phyloP scores from a whole-genome alignment of 192 early-diverging fungal species.

The Backusella sp. region DNA sequence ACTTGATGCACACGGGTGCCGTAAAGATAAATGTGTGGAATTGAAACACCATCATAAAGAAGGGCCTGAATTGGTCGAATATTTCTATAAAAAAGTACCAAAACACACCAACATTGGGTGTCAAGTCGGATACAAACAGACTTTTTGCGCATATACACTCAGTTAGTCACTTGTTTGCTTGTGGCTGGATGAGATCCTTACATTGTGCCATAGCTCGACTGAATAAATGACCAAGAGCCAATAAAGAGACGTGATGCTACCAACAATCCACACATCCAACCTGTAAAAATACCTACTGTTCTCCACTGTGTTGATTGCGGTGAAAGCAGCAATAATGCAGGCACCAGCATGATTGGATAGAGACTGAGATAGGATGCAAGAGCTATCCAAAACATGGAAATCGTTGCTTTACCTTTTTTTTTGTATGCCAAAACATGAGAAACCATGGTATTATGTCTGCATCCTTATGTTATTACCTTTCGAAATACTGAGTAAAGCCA shows the following conservation, averaged over 20 bases:
- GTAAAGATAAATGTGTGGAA: conserved; percentile 89
- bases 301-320: neutral
- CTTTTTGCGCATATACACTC: neutral
- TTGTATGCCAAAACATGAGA: neutral
- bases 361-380: conserved; percentile 82
- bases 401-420: conserved; percentile 24
- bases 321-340: conserved; percentile 46
- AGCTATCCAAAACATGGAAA: conserved; percentile 71
- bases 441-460: neutral
- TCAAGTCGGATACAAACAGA: conserved; percentile 70
- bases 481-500: conserved; percentile 43
- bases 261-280: conserved; percentile 49
- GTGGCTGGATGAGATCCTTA: conserved; percentile 37
- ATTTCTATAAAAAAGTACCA: conserved; percentile 99
- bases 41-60: conserved; percentile 95
- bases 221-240: conserved; percentile 70
- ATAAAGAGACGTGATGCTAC: conserved; percentile 56
- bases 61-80: conserved; percentile 96
- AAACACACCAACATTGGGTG: conserved; percentile 94
- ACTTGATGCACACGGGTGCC: conserved; percentile 77
- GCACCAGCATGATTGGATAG: conserved; percentile 83
- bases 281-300: conserved; percentile 11
- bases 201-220: conserved; percentile 71
- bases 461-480: conserved; percentile 40
- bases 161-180: neutral